Percentiles rank a stretch among this genome's conserved stretches.
Conservation (phyloP, 768 basidiomycete species). For the Daedaleopsis sinensis region DNA sequence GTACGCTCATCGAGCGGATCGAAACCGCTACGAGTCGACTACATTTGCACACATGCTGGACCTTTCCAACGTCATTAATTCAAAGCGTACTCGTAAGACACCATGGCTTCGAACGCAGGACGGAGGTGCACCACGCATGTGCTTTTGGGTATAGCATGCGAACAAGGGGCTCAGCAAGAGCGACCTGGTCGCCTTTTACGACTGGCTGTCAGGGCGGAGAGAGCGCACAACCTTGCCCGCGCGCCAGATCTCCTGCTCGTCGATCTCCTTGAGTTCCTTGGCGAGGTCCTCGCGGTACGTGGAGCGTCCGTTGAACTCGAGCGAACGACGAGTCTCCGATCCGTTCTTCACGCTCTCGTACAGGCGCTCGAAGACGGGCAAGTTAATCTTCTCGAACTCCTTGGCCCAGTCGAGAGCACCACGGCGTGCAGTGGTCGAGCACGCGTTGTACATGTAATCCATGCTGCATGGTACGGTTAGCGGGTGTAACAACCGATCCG, state of each 20-base stretch:
- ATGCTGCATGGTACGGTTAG: constrained; percentile 51
- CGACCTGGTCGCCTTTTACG: constrained; percentile 27
- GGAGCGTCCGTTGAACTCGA: constrained; percentile 91
- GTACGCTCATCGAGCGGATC: too few species aligned
- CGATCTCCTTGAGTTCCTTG: constrained; percentile 91
- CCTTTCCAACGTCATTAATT: constrained; percentile 4
- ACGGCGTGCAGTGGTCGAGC: constrained; percentile 98
- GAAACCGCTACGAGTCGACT: too few species aligned
- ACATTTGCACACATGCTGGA: too few species aligned
- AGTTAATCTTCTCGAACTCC: constrained; percentile 91
- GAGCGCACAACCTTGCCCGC: constrained; percentile 91
- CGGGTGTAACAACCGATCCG: background rate
- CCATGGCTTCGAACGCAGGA: constrained; percentile 7
- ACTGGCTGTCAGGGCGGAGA: constrained; percentile 83
- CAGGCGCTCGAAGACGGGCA: constrained; percentile 92
- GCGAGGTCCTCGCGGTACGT: constrained; percentile 94
- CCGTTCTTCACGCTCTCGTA: constrained; percentile 96
- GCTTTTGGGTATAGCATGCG: constrained; percentile 25
- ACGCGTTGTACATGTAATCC: constrained; percentile 99
- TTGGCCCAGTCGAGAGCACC: constrained; percentile 99
- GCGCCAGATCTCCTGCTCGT: constrained; percentile 98
- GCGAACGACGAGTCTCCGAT: constrained; percentile 94
- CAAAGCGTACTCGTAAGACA: constrained; percentile 13
- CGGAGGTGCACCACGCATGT: constrained; percentile 21
- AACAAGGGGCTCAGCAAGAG: too few species aligned